Conservation (phyloP, 2,329 filamentous ascomycete genomes). For the Ophiocordyceps camponoti-saundersi region DNA sequence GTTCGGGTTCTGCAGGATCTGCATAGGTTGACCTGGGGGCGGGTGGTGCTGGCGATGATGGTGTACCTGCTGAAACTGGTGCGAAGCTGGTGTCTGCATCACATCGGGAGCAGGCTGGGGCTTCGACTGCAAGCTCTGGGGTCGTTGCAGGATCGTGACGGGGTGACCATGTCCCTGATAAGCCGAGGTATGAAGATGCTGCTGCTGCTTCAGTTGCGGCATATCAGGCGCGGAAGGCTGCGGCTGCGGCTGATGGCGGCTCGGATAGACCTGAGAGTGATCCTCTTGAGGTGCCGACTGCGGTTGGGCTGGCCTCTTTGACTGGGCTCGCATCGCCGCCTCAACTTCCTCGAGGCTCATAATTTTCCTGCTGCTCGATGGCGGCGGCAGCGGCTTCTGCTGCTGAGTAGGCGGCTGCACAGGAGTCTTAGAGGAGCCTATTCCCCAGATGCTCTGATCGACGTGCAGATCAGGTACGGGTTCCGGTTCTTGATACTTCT, state of each 20-base stretch:
- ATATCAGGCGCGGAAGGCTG: slow-evolving; percentile 4
- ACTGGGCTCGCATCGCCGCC: slow-evolving; percentile 67
- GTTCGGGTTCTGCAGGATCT: slow-evolving; percentile 68
- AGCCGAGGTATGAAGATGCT: slow-evolving; percentile 15
- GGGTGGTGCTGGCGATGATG: slow-evolving; percentile 15
- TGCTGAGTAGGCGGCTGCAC: slow-evolving; percentile 13
- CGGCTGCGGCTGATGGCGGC: slow-evolving; percentile 4
- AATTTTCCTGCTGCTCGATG: slow-evolving; percentile 47
- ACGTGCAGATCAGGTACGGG: slow-evolving; percentile 83
- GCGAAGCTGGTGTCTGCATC: slow-evolving; percentile 7
- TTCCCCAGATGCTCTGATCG: slow-evolving; percentile 84
- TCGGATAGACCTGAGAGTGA: slow-evolving; percentile 9
- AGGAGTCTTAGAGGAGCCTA: slow-evolving; percentile 36
- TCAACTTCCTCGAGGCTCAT: slow-evolving; percentile 97
- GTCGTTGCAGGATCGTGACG: slow-evolving; percentile 38
- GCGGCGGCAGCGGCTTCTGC: slow-evolving; percentile 6
- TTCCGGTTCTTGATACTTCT: slow-evolving; percentile 72
- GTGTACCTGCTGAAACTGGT: slow-evolving; percentile 11
- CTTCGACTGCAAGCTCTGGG: slow-evolving; percentile 24
- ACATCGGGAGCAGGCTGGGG: slow-evolving; percentile 19
- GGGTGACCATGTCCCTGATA: slow-evolving; percentile 26
- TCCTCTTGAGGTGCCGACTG: slow-evolving; percentile 16
- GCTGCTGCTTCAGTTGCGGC: slow-evolving; percentile 12
- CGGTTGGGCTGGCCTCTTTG: slow-evolving; percentile 27
- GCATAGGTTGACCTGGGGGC: slow-evolving; percentile 40